Evolutionary conservation across 805 yeast genomes (phyloP).

Genomic region (Kluyveromyces aestuarii): DNA sequence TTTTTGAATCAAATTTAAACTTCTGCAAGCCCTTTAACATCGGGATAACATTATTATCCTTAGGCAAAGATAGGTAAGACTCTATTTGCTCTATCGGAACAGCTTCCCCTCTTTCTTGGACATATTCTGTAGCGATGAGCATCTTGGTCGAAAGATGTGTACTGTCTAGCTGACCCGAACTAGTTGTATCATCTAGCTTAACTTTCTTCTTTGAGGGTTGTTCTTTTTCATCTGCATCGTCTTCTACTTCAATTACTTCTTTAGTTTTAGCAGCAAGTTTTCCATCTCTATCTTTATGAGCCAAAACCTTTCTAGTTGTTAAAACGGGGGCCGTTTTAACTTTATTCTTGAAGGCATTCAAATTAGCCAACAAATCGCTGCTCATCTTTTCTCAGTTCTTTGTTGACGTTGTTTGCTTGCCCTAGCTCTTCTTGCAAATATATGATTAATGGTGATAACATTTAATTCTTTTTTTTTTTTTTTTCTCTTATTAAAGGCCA

Average conservation of each 20-base stretch:
- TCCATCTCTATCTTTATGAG: conserved; percentile 12
- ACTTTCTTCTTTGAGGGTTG: conserved; percentile 23
- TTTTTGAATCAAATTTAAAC: conserved; percentile 54
- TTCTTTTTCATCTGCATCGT: conserved; percentile 15
- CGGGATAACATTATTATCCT: conserved; percentile 59
- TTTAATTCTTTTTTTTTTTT: no score
- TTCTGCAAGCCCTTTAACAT: conserved; percentile 69
- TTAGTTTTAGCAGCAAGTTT: conserved; percentile 11
- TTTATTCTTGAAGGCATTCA: conserved; percentile 56
- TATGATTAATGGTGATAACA: no score
- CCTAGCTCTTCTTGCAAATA: neutral
- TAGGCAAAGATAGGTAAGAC: conserved; percentile 48
- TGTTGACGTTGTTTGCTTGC: neutral
- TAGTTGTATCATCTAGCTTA: conserved; percentile 11
- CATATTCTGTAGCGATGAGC: conserved; percentile 83
- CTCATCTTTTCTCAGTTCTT: conserved; percentile 7
- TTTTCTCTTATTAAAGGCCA: neutral
- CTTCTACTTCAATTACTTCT: conserved; percentile 4
- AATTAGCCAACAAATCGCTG: conserved; percentile 39
- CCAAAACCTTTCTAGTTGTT: conserved; percentile 29
- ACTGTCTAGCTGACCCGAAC: conserved; percentile 25
- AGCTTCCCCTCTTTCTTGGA: conserved; percentile 62
- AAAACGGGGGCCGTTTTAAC: conserved; percentile 50
- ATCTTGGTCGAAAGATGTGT: conserved; percentile 74
- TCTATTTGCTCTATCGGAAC: conserved; percentile 57